Percentiles rank a stretch among this genome's conserved stretches.
Conservation (phyloP, 2,329 filamentous ascomycete species). For the Fusarium heterosporum region DNA sequence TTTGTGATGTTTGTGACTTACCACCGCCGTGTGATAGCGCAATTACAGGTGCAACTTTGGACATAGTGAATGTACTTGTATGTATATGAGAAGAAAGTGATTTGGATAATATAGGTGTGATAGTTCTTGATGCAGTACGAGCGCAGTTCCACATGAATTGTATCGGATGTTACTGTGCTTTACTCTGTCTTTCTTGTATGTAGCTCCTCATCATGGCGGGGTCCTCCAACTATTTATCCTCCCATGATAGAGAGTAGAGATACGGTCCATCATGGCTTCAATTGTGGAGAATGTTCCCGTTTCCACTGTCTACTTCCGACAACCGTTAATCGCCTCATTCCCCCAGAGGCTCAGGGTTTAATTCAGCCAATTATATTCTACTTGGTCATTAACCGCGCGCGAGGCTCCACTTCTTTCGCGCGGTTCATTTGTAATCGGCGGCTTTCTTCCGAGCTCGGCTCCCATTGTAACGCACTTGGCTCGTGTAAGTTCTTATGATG, state of each 20-base stretch:
- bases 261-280: constrained; percentile 35
- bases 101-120: constrained; percentile 4
- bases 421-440: constrained; percentile 33
- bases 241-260: constrained; percentile 16
- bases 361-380: constrained; percentile 5
- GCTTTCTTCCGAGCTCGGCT: constrained; percentile 20
- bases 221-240: constrained; percentile 33
- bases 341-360: not conserved
- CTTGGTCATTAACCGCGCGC: constrained; percentile 50
- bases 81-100: constrained; percentile 3
- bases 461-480: not conserved
- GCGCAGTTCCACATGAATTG: constrained; percentile 31
- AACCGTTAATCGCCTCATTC: not conserved
- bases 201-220: constrained; percentile 8
- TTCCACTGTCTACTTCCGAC: constrained; percentile 30
- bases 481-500: not conserved
- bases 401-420: constrained; percentile 28
- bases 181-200: not conserved
- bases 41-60: constrained; percentile 57
- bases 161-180: not conserved
- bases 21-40: constrained; percentile 64
- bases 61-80: constrained; percentile 49
- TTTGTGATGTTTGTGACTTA: constrained; percentile 29
- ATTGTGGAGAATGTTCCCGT: constrained; percentile 28
- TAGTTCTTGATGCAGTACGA: constrained; percentile 14